phyloP scores from a whole-genome alignment of 2,329 filamentous ascomycete genomes.

The Cladosporium sp. region DNA sequence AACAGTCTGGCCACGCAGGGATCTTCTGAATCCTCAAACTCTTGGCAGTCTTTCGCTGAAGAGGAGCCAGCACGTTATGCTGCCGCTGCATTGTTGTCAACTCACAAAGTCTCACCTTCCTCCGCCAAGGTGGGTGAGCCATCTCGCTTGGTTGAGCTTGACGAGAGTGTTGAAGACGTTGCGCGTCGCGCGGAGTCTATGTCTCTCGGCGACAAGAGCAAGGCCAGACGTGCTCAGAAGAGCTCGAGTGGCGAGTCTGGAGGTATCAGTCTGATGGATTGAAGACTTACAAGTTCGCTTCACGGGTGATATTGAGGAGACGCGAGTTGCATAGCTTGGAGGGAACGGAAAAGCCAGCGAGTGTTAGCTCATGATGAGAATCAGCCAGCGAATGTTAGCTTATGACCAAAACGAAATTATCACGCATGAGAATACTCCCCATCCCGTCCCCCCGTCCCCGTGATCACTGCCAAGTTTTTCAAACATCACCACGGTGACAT shows the following conservation, averaged over 20 bases:
- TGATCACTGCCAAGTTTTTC: neutral
- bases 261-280: neutral
- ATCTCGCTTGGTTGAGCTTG: neutral
- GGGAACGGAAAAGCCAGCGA: neutral
- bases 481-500: neutral
- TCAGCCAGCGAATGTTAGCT: neutral
- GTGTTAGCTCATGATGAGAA: neutral
- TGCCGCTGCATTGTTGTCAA: neutral
- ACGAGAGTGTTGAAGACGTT: neutral
- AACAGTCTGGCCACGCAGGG: neutral
- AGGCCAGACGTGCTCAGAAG: neutral
- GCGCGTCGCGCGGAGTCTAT: neutral
- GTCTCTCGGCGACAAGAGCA: neutral
- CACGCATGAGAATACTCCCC: neutral
- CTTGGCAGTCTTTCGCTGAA: constrained; percentile 25
- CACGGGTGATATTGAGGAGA: neutral
- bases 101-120: neutral
- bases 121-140: neutral
- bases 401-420: neutral
- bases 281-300: neutral
- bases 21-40: constrained; percentile 15
- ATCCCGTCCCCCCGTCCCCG: too few relatives aligned
- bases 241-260: neutral
- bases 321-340: neutral
- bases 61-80: constrained; percentile 22